Conservation (phyloP, 768 basidiomycete genomes). For the Naganishia onofrii region DNA sequence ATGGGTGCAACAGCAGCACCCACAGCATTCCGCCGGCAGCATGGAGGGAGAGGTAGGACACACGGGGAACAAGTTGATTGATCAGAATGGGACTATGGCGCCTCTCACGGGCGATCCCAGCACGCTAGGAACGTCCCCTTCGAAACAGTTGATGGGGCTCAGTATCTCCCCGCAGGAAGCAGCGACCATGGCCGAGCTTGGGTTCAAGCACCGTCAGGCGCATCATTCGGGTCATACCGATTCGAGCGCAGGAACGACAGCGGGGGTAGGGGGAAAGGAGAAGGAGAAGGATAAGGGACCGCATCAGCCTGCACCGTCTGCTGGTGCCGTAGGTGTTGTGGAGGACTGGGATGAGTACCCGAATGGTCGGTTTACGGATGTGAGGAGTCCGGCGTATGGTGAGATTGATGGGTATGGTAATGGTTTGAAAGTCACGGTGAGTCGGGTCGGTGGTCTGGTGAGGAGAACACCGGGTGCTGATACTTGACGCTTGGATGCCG, state of each 20-base stretch:
- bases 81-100: slow-evolving; percentile 39
- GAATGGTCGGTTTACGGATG: slow-evolving; percentile 53
- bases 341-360: slow-evolving; percentile 54
- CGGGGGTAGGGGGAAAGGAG: background rate
- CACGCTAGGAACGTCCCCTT: slow-evolving; percentile 23
- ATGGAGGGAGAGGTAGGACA: slow-evolving; percentile 31
- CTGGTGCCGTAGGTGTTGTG: slow-evolving; percentile 11
- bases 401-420: slow-evolving; percentile 53
- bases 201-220: slow-evolving; percentile 40
- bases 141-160: slow-evolving; percentile 35
- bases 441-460: slow-evolving; percentile 17
- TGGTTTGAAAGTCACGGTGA: slow-evolving; percentile 51
- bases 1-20: slow-evolving; percentile 57
- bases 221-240: background rate
- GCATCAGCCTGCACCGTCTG: slow-evolving; percentile 36
- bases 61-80: slow-evolving; percentile 48
- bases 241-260: background rate
- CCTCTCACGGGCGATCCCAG: slow-evolving; percentile 14
- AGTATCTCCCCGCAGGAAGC: slow-evolving; percentile 56
- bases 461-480: slow-evolving; percentile 1
- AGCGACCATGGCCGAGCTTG: slow-evolving; percentile 46
- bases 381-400: slow-evolving; percentile 52
- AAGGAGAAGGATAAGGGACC: slow-evolving; percentile 5
- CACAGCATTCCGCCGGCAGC: background rate
- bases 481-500: slow-evolving; percentile 1